Conservation (phyloP, 768 basidiomycete genomes). For the Boletus vinaceobasis region DNA sequence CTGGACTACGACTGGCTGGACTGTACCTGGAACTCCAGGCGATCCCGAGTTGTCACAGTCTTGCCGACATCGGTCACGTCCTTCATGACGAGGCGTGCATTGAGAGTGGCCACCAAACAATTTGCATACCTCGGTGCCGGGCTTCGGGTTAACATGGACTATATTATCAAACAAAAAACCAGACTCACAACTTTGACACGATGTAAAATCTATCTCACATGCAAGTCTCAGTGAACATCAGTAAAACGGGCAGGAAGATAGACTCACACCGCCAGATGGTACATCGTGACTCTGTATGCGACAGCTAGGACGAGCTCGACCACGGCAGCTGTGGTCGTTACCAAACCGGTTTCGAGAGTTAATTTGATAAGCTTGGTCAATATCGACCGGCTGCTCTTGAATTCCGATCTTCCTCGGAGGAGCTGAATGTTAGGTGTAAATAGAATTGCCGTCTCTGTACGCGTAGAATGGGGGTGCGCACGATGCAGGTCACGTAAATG, state of each 20-base stretch:
- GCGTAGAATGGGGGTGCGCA: neutral
- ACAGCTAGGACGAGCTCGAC: neutral
- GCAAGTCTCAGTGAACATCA: neutral
- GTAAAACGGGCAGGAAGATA: neutral
- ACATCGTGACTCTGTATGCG: neutral
- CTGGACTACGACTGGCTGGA: neutral
- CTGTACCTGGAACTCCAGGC: neutral
- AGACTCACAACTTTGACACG: neutral
- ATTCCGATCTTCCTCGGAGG: neutral
- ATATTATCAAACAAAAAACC: neutral
- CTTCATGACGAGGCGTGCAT: neutral
- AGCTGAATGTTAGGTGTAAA: neutral
- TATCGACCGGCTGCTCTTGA: neutral
- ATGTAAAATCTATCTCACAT: neutral
- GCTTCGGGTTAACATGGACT: neutral
- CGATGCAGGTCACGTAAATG: neutral
- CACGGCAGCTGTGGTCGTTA: neutral
- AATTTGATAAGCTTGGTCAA: neutral
- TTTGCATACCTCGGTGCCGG: neutral
- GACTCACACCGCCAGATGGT: neutral
- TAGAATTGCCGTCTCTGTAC: too few species aligned
- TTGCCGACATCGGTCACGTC: neutral
- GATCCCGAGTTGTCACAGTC: neutral
- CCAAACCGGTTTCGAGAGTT: neutral
- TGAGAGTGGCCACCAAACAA: neutral